phyloP scores from a whole-genome alignment of 2,329 filamentous ascomycete genomes.

The Domatiomyces globalis region DNA sequence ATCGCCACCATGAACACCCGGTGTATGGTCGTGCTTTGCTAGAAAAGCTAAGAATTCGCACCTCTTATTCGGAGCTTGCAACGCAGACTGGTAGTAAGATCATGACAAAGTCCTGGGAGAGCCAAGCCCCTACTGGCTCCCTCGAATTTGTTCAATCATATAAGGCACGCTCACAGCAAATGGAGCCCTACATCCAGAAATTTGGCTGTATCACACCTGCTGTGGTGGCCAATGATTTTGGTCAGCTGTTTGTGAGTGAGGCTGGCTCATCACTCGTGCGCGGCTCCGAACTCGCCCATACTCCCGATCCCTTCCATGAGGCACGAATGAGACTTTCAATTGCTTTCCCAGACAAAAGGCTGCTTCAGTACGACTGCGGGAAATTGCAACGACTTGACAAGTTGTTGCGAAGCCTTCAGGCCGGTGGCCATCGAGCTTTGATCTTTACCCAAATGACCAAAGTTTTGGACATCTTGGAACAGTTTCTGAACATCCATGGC shows the following conservation, averaged over 20 bases:
- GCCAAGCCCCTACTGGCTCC: conserved; percentile 29
- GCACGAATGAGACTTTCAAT: conserved; percentile 84
- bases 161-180: conserved; percentile 53
- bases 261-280: conserved; percentile 44
- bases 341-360: conserved; percentile 86
- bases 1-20: conserved; percentile 65
- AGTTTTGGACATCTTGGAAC: conserved; percentile 90
- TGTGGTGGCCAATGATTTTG: conserved; percentile 67
- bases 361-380: conserved; percentile 96
- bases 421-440: conserved; percentile 78
- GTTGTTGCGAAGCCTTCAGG: conserved; percentile 71
- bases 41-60: conserved; percentile 54
- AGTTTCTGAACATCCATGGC: conserved; percentile 94
- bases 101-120: conserved; percentile 20
- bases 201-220: conserved; percentile 89
- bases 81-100: conserved; percentile 46
- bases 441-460: conserved; percentile 99
- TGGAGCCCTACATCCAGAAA: conserved; percentile 66
- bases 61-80: conserved; percentile 44
- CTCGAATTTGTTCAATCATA: conserved; percentile 58
- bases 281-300: conserved; percentile 40
- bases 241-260: conserved; percentile 50
- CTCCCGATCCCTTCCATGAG: conserved; percentile 75
- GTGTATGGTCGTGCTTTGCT: conserved; percentile 70
- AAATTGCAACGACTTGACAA: conserved; percentile 85